Base-by-base conservation (phyloP, 192 early-diverging fungal genomes). In the Piromyces sp. region DNA sequence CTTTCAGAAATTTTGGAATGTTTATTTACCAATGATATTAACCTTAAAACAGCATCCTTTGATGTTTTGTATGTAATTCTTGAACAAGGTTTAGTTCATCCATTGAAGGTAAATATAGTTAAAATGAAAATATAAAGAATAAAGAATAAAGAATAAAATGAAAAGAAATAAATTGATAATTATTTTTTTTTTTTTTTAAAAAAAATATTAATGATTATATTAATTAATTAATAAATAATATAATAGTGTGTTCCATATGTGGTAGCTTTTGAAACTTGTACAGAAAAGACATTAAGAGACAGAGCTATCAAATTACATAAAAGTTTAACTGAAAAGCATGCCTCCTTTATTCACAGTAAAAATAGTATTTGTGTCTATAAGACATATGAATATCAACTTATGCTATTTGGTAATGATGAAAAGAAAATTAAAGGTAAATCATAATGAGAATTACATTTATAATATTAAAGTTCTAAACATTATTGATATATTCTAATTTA, bases 31-130 rank as follows among this genome's bases (percentile, higher is more conserved):
- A 82, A 81, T 29, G 87, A 92, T 40, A 80, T 83, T 5, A 31
- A 86, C n/a, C 86, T 98, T n/a, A 91, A 92, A 30, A 84, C 84
- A 14, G 86, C 89, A 1, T 92, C 95, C 13, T 94, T 97, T 81
- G 93, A 96, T 80, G 93, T 95, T 0, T 88, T 97, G 12, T 87
- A 87, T 13, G 87, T 93, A n/a, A 94, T 96, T 30, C 84, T 96
- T n/a, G 91, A 94, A 80, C 95, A 97, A 83, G 96, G 96, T 0
- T 87, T 97, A 29, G 95, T 93, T 15, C 96, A 97, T 85, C 97
- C 97, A 12, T 87, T 94, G 19, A 85, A 91, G 82, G 92, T 93
- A 82, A 82, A 85, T 16, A 2, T 19, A 28, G 2, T 78, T 40
- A 29, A 30, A 30, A 22, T 22, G 3, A 86, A n/a, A n/a, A n/a